Evolutionary conservation across 2,329 filamentous ascomycete species (phyloP).

Genomic region (Alternaria arborescens): DNA sequence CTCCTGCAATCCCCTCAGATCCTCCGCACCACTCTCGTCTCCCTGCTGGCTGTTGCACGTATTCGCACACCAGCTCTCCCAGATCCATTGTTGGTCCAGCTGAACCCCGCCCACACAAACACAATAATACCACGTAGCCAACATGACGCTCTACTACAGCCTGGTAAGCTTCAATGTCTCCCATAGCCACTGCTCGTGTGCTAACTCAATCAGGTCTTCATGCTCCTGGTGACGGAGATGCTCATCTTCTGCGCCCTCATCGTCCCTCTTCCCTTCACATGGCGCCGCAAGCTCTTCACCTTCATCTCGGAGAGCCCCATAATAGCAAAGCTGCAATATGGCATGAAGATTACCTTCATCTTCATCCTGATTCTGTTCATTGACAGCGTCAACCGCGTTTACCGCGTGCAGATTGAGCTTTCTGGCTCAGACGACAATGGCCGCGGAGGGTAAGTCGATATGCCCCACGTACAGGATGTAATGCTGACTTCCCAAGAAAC

Average conservation of each 20-base stretch:
- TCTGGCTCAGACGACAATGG: conserved; percentile 72
- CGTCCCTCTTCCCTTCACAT: conserved; percentile 85
- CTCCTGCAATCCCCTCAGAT: conserved; percentile 18
- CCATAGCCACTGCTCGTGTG: not conserved
- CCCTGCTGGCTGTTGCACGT: not conserved
- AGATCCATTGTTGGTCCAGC: conserved; percentile 9
- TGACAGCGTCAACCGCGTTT: conserved; percentile 95
- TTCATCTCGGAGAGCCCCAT: conserved; percentile 91
- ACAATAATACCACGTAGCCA: conserved; percentile 51
- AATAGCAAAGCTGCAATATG: conserved; percentile 94
- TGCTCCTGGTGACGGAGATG: conserved; percentile 85
- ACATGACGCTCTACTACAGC: conserved; percentile 75
- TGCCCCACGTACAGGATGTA: not conserved
- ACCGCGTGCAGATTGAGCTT: conserved; percentile 93
- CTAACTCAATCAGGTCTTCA: conserved; percentile 72
- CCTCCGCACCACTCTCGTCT: conserved; percentile 8
- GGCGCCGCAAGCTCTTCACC: conserved; percentile 87
- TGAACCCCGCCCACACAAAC: conserved; percentile 37
- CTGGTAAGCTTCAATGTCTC: conserved; percentile 59
- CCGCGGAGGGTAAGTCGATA: conserved; percentile 58
- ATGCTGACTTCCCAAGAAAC: conserved; percentile 52
- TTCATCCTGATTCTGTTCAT: conserved; percentile 99
- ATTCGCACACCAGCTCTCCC: conserved; percentile 7
- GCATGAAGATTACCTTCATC: conserved; percentile 98
- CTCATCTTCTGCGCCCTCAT: conserved; percentile 79